These are phyloP conservation scores for Candida sanyaensis DNA, from an alignment of 1,139 yeast genomes.

Conservation along the genomic window DNA sequence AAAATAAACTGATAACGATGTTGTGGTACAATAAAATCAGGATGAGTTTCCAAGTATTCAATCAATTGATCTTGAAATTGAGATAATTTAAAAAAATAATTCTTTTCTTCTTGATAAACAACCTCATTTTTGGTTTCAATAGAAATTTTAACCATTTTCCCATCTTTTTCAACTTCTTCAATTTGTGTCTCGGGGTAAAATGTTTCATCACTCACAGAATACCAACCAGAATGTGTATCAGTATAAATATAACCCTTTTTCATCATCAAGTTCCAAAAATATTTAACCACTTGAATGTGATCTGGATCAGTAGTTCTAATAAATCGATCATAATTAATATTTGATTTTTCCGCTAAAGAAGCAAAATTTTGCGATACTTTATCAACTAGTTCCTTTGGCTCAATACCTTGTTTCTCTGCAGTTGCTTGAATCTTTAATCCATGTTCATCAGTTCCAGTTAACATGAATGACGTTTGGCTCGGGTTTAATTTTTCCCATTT, in stretches of 20 bases:
- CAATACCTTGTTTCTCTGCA: slow-evolving; percentile 49
- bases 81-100: slow-evolving; percentile 81
- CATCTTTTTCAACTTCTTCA: slow-evolving; percentile 42
- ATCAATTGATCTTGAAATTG: slow-evolving; percentile 58
- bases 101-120: slow-evolving; percentile 71
- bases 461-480: slow-evolving; percentile 46
- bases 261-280: slow-evolving; percentile 66
- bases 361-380: slow-evolving; percentile 64
- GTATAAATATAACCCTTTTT: slow-evolving; percentile 71
- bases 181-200: slow-evolving; percentile 86
- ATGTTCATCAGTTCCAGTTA: slow-evolving; percentile 98
- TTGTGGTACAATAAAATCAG: slow-evolving; percentile 65
- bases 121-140: slow-evolving; percentile 81
- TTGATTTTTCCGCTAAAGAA: slow-evolving; percentile 54
- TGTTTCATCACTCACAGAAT: slow-evolving; percentile 91
- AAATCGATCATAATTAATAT: slow-evolving; percentile 70
- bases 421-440: slow-evolving; percentile 87
- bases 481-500: slow-evolving; percentile 66
- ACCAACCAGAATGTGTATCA: slow-evolving; percentile 92
- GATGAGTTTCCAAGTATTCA: slow-evolving; percentile 45
- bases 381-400: slow-evolving; percentile 75
- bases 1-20: slow-evolving; percentile 57
- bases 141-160: slow-evolving; percentile 45
- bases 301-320: slow-evolving; percentile 89
- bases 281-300: slow-evolving; percentile 64